A percentile compares a stretch with the other conserved stretches of the same genome.
Evolutionary conservation across 108 stramenopile species (phyloP).

Genomic region (Cyclotella cryptica): DNA sequence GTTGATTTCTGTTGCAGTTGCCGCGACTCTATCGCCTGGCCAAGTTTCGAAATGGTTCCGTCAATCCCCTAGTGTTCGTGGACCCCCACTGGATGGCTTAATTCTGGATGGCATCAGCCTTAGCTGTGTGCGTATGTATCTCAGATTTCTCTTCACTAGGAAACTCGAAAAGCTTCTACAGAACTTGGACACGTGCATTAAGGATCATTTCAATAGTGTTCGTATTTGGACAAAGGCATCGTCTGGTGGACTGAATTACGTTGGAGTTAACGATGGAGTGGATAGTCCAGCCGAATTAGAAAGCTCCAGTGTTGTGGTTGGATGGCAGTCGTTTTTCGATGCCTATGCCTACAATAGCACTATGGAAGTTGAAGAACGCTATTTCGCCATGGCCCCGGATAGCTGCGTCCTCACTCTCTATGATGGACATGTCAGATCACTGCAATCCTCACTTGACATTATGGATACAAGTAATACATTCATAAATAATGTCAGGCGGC

Average conservation of each 20-base stretch:
- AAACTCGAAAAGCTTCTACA: constrained; percentile 84
- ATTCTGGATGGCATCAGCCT: constrained; percentile 62
- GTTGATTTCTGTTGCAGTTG: constrained; percentile 70
- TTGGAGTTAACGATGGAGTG: constrained; percentile 27
- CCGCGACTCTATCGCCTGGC: constrained; percentile 73
- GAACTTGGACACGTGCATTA: constrained; percentile 75
- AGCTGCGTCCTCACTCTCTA: constrained; percentile 85
- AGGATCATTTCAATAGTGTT: constrained; percentile 76
- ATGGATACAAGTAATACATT: constrained; percentile 61
- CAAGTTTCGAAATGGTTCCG: constrained; percentile 51
- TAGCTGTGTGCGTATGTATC: constrained; percentile 65
- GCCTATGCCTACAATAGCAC: constrained; percentile 74
- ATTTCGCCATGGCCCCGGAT: constrained; percentile 82
- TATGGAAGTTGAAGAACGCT: constrained; percentile 84
- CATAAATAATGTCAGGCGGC: constrained; percentile 54
- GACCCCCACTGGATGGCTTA: constrained; percentile 37
- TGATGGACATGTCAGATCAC: constrained; percentile 81
- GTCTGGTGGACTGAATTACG: constrained; percentile 71
- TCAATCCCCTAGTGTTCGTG: constrained; percentile 41
- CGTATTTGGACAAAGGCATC: constrained; percentile 83
- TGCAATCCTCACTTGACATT: constrained; percentile 74
- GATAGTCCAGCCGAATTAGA: constrained; percentile 49
- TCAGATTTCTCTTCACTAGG: constrained; percentile 66
- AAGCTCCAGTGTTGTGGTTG: constrained; percentile 47
- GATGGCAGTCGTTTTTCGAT: constrained; percentile 90